Evolutionary conservation across 108 stramenopile species (phyloP).

Genomic region (Licmophora abbreviata): DNA sequence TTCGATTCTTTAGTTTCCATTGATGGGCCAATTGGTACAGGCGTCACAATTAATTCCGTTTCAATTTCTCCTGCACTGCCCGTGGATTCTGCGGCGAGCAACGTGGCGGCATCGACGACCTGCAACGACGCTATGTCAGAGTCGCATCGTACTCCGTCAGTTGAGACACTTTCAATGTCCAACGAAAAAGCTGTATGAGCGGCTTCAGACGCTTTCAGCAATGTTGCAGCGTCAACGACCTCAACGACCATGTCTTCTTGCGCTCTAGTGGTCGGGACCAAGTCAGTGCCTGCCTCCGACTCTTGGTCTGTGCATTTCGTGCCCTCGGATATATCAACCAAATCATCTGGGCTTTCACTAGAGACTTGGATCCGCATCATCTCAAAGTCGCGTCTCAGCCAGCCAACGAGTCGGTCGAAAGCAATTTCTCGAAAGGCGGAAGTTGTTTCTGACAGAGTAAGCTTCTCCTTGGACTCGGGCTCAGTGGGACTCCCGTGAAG

Average conservation of each 20-base stretch:
- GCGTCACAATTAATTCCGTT: not conserved
- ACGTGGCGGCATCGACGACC: constrained; percentile 33
- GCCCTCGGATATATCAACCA: too few species aligned
- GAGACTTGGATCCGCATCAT: too few species aligned
- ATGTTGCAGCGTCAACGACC: constrained; percentile 29
- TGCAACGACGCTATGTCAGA: not conserved
- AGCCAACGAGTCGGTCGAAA: constrained; percentile 27
- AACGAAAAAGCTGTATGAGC: too few species aligned
- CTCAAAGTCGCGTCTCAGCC: constrained; percentile 20
- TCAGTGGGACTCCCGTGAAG: constrained; percentile 22
- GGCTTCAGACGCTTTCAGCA: too few species aligned
- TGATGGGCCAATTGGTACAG: not conserved
- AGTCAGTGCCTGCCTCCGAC: too few species aligned
- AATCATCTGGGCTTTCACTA: too few species aligned
- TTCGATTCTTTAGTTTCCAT: not conserved
- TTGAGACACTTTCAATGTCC: too few species aligned
- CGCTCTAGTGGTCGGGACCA: too few species aligned
- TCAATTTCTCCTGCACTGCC: not conserved
- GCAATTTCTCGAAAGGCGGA: constrained; percentile 26
- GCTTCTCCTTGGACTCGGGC: constrained; percentile 10
- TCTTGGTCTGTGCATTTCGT: too few species aligned
- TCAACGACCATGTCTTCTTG: constrained; percentile 20
- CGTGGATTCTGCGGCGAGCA: constrained; percentile 9
- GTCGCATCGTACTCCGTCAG: not conserved
- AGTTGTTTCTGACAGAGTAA: constrained; percentile 27